Percentiles rank a stretch among this genome's conserved stretches.
Evolutionary conservation across 805 yeast species (phyloP).

Genomic region (Candida cerambycidarum): DNA sequence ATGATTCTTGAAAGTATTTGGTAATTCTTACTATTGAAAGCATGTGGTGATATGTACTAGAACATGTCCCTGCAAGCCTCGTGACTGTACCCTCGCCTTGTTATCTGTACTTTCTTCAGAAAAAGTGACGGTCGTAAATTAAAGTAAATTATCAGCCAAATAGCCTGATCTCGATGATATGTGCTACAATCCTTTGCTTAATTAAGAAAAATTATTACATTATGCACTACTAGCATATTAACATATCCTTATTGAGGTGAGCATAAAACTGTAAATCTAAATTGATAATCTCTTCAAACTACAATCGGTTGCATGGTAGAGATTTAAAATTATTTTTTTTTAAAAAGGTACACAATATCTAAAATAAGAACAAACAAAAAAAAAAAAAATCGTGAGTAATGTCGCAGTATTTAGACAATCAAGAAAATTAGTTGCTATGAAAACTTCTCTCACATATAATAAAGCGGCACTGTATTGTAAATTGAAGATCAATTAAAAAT

Average conservation of each 20-base stretch:
- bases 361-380: neutral
- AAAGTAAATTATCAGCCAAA: neutral
- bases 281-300: neutral
- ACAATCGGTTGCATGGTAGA: neutral
- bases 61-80: too few relatives aligned
- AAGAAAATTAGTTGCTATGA: constrained; percentile 3
- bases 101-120: too few relatives aligned
- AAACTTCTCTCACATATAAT: constrained; percentile 8
- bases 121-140: neutral
- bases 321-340: constrained; percentile 2
- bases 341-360: neutral
- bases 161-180: neutral
- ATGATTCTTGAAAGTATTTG: too few relatives aligned
- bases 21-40: too few relatives aligned
- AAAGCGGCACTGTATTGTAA: constrained; percentile 5
- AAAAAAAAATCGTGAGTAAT: neutral
- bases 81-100: too few relatives aligned
- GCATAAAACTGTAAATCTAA: constrained; percentile 2
- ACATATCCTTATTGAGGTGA: neutral
- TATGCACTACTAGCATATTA: neutral
- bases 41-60: too few relatives aligned
- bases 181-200: too few relatives aligned
- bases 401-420: constrained; percentile 1
- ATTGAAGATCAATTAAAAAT: too few relatives aligned
- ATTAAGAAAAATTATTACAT: too few relatives aligned